A percentile compares a stretch with the other conserved stretches of the same genome.
Conservation (phyloP, 306 rosid genomes). For the Vigna hirtella region DNA sequence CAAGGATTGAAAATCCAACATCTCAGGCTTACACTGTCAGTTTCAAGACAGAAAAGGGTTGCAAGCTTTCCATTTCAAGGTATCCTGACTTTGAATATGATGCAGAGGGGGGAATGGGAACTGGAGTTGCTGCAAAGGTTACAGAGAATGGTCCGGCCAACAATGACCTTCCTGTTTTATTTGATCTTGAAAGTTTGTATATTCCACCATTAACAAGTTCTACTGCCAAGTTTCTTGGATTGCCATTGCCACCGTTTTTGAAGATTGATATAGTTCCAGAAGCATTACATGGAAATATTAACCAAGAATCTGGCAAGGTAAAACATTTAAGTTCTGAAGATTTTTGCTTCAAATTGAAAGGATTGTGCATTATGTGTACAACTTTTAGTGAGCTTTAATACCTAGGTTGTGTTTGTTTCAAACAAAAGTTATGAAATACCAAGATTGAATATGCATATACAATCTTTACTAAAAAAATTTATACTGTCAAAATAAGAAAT, state of each 20-base stretch:
- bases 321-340: conserved; percentile 7
- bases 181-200: conserved; percentile 71
- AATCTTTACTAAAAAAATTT: background rate
- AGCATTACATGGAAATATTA: conserved; percentile 66
- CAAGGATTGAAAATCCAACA: conserved; percentile 40
- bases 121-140: conserved; percentile 56
- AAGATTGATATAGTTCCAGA: conserved; percentile 79
- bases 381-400: background rate
- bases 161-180: conserved; percentile 63
- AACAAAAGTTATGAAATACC: background rate
- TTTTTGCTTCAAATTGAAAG: conserved; percentile 13
- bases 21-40: conserved; percentile 49
- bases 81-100: conserved; percentile 85
- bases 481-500: background rate
- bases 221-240: conserved; percentile 83
- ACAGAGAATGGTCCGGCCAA: conserved; percentile 16
- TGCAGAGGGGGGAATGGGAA: conserved; percentile 85
- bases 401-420: background rate
- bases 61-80: conserved; percentile 85
- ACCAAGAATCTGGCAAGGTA: conserved; percentile 81
- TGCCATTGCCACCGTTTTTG: conserved; percentile 88
- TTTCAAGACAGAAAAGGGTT: conserved; percentile 71
- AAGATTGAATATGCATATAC: too few relatives aligned
- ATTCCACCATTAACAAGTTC: conserved; percentile 78
- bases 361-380: background rate